Percentiles rank a stretch among this genome's conserved stretches.
Evolutionary conservation across 352 stramenopile species (phyloP).

Genomic region (Pythium brachiatum): DNA sequence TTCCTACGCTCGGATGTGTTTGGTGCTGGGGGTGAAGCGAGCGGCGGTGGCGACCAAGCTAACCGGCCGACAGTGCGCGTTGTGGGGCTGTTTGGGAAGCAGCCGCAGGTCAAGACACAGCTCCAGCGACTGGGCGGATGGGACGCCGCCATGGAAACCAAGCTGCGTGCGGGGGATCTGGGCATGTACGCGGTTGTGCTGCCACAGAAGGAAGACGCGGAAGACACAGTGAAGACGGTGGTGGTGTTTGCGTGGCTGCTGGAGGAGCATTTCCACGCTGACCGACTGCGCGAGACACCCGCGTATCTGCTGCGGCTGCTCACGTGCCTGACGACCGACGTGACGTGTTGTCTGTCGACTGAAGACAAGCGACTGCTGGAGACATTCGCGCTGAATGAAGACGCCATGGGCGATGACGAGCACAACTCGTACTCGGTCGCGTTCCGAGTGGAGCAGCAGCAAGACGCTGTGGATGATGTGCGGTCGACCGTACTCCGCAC

Average conservation of each 20-base stretch:
- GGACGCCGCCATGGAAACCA: slow-evolving; percentile 39
- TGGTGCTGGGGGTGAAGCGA: no score
- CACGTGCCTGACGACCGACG: not conserved
- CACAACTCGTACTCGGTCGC: not conserved
- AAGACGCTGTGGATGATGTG: slow-evolving; percentile 1
- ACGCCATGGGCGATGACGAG: not conserved
- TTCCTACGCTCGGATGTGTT: slow-evolving; percentile 61
- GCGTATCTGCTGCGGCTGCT: slow-evolving; percentile 6
- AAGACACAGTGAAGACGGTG: not conserved
- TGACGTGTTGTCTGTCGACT: not conserved
- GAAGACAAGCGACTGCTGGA: not conserved
- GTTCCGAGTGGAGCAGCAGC: not conserved
- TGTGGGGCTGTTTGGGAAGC: slow-evolving; percentile 57
- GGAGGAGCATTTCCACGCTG: not conserved
- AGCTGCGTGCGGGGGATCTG: slow-evolving; percentile 37
- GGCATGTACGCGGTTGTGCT: slow-evolving; percentile 53
- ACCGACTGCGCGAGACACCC: slow-evolving; percentile 1
- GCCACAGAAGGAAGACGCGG: slow-evolving; percentile 70
- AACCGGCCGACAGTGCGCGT: slow-evolving; percentile 29
- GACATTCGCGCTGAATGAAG: not conserved
- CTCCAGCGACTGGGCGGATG: slow-evolving; percentile 38
- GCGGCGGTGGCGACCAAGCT: not conserved
- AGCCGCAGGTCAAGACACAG: slow-evolving; percentile 44
- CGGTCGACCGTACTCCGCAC: not conserved
- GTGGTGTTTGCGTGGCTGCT: not conserved